These are phyloP conservation scores for Pseudocercospora ulei DNA, from an alignment of 2,329 filamentous ascomycete species.

Conservation along the genomic window DNA sequence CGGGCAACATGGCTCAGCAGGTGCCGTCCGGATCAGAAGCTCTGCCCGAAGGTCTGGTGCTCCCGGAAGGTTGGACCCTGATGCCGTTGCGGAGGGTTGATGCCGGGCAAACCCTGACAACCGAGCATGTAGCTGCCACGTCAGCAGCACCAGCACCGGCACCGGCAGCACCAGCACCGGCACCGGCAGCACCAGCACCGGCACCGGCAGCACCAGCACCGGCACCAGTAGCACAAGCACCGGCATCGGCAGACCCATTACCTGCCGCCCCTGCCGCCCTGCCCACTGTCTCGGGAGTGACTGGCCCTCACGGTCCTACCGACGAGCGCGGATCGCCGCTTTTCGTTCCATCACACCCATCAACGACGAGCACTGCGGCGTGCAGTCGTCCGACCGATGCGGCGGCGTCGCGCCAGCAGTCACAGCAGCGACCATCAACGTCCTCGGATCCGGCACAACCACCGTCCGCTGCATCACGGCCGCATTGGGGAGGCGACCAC, in stretches of 20 bases:
- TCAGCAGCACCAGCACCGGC: not conserved
- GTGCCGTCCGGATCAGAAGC: slow-evolving; percentile 39
- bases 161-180: not conserved
- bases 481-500: slow-evolving; percentile 18
- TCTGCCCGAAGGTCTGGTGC: slow-evolving; percentile 44
- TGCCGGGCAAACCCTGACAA: not conserved
- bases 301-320: slow-evolving; percentile 21
- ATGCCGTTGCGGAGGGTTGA: slow-evolving; percentile 39
- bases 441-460: not conserved
- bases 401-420: not conserved
- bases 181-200: not conserved
- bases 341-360: slow-evolving; percentile 23
- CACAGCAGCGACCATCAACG: not conserved
- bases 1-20: slow-evolving; percentile 26
- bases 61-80: slow-evolving; percentile 47
- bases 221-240: not conserved
- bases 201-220: not conserved
- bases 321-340: slow-evolving; percentile 29
- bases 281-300: not conserved
- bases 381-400: not conserved
- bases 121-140: not conserved
- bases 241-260: slow-evolving; percentile 2
- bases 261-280: slow-evolving; percentile 1
- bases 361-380: slow-evolving; percentile 3
- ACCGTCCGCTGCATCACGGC: slow-evolving; percentile 5